A percentile compares a stretch with the other conserved stretches of the same genome.
Conservation (phyloP, 148 eudicot genomes). For the Mesembryanthemum crystallinum region DNA sequence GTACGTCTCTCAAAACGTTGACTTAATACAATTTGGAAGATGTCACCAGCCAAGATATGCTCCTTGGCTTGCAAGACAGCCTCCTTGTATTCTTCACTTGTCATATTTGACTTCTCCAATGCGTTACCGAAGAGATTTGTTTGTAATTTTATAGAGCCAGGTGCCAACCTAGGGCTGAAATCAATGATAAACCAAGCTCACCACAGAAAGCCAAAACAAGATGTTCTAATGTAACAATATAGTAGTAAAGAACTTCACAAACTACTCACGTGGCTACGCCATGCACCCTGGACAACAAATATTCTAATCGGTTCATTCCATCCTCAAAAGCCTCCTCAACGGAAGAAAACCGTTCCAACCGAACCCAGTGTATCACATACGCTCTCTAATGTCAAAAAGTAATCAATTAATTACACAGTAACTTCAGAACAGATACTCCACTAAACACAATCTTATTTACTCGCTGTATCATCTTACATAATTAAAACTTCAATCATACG, state of each 20-base stretch:
- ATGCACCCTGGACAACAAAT: slow-evolving; percentile 73
- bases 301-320: slow-evolving; percentile 63
- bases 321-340: slow-evolving; percentile 76
- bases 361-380: slow-evolving; percentile 89
- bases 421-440: neutral
- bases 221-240: neutral
- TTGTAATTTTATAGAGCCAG: slow-evolving; percentile 75
- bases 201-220: slow-evolving; percentile 5
- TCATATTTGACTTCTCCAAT: slow-evolving; percentile 73
- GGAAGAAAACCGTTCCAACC: slow-evolving; percentile 65
- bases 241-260: neutral
- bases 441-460: neutral
- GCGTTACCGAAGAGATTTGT: slow-evolving; percentile 74
- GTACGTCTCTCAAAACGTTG: slow-evolving; percentile 96
- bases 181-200: slow-evolving; percentile 16
- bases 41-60: slow-evolving; percentile 95
- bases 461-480: neutral
- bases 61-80: slow-evolving; percentile 94
- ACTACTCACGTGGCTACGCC: slow-evolving; percentile 70
- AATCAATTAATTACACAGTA: neutral
- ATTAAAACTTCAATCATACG: neutral
- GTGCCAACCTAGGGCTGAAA: slow-evolving; percentile 77
- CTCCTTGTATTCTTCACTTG: slow-evolving; percentile 66
- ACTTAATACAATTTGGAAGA: slow-evolving; percentile 93
- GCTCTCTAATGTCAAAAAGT: slow-evolving; percentile 52